These are phyloP conservation scores for Lentinula lateritia DNA, from an alignment of 768 basidiomycete genomes.

Conservation along the genomic window DNA sequence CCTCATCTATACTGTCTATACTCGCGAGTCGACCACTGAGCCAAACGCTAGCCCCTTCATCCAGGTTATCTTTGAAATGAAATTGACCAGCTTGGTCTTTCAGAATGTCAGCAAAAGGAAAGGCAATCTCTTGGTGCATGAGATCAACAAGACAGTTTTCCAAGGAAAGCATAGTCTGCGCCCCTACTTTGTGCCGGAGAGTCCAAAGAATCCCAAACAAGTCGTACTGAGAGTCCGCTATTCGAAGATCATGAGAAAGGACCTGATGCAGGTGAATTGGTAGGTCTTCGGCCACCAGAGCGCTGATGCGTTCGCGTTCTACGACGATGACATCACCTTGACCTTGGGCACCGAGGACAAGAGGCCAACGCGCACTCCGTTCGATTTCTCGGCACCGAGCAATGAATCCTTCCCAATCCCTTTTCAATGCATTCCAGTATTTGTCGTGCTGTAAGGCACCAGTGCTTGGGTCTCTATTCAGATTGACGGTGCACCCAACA, in stretches of 20 bases:
- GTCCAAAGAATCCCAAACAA: slow-evolving; percentile 62
- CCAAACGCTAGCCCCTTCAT: slow-evolving; percentile 58
- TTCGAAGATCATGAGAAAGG: slow-evolving; percentile 35
- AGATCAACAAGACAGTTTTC: slow-evolving; percentile 59
- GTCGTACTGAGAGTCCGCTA: slow-evolving; percentile 45
- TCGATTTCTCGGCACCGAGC: slow-evolving; percentile 89
- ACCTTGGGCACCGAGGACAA: slow-evolving; percentile 49
- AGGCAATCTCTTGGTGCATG: slow-evolving; percentile 72
- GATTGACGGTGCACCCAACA: slow-evolving; percentile 79
- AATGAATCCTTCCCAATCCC: slow-evolving; percentile 96
- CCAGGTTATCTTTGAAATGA: slow-evolving; percentile 50
- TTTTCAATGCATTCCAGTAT: slow-evolving; percentile 80
- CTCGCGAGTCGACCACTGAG: slow-evolving; percentile 54
- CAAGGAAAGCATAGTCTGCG: slow-evolving; percentile 47
- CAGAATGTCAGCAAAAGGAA: slow-evolving; percentile 71
- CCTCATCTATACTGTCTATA: slow-evolving; percentile 50
- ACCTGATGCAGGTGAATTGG: slow-evolving; percentile 53
- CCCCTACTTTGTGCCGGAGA: slow-evolving; percentile 54
- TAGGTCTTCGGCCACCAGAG: slow-evolving; percentile 59
- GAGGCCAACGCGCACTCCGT: slow-evolving; percentile 76
- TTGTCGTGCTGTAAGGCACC: slow-evolving; percentile 73
- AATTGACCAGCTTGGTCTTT: slow-evolving; percentile 55
- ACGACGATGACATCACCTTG: slow-evolving; percentile 49
- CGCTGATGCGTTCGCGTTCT: slow-evolving; percentile 73
- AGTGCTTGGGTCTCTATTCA: slow-evolving; percentile 70